Percentiles rank a stretch among this genome's conserved stretches.
These are phyloP conservation scores for Flaveria sonorensis DNA, from an alignment of 129 eudicot species.

Conservation along the genomic window DNA sequence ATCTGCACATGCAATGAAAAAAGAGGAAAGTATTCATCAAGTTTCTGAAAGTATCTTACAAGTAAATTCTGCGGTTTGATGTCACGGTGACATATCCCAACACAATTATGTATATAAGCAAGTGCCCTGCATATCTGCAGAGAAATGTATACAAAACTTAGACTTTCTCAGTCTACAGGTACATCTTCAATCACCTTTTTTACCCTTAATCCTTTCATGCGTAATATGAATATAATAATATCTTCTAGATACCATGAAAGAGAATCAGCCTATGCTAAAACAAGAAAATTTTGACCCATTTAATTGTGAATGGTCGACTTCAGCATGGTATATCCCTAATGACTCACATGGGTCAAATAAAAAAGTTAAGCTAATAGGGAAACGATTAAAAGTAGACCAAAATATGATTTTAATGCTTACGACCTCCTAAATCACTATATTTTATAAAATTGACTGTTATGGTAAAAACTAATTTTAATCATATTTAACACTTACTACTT, in stretches of 20 bases:
- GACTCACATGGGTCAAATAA: neutral
- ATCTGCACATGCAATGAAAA: conserved; percentile 1
- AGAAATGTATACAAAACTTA: conserved; percentile 22
- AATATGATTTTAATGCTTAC: neutral
- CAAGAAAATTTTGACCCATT: conserved; percentile 1
- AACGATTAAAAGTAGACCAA: neutral
- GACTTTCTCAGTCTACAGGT: neutral
- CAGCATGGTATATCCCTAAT: neutral
- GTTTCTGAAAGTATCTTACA: conserved; percentile 49
- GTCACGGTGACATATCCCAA: conserved; percentile 97
- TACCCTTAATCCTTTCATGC: neutral
- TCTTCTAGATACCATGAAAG: neutral
- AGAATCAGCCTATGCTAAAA: neutral
- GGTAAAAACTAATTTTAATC: neutral
- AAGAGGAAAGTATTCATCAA: conserved; percentile 18
- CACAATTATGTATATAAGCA: conserved; percentile 88
- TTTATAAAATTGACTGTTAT: neutral
- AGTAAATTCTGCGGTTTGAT: conserved; percentile 96
- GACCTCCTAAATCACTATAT: neutral
- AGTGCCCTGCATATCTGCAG: conserved; percentile 98
- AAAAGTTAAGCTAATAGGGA: neutral
- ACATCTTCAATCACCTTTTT: neutral
- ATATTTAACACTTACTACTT: neutral
- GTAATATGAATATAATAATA: neutral
- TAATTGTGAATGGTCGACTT: neutral